Conservation (phyloP, 2,329 filamentous ascomycete species). For the Stagonosporopsis tanaceti region DNA sequence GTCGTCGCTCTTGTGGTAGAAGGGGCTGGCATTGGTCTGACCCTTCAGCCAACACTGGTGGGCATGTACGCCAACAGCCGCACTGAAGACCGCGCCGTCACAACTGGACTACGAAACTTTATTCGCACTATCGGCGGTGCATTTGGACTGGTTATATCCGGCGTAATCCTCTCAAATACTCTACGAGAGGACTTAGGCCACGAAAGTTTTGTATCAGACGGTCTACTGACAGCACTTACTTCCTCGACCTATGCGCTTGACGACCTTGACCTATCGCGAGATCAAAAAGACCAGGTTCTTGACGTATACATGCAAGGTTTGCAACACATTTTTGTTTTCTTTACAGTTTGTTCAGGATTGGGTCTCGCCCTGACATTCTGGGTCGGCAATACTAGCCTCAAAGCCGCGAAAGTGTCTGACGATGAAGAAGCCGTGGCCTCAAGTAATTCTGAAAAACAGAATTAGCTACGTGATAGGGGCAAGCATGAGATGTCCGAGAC, state of each 20-base stretch:
- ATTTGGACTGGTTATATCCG: constrained; percentile 63
- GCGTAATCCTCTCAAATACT: constrained; percentile 29
- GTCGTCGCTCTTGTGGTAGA: constrained; percentile 62
- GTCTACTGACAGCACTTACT: constrained; percentile 25
- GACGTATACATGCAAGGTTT: constrained; percentile 29
- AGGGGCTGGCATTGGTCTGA: constrained; percentile 55
- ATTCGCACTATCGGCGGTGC: constrained; percentile 67
- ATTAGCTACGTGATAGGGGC: too few relatives aligned
- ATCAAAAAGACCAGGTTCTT: constrained; percentile 10
- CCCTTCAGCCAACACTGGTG: constrained; percentile 63
- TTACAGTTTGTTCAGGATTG: constrained; percentile 24
- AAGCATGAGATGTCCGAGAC: too few relatives aligned
- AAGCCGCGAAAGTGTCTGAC: constrained; percentile 29
- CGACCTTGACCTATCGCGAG: constrained; percentile 16
- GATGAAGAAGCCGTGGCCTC: constrained; percentile 12
- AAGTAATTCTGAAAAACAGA: too few relatives aligned
- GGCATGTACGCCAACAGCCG: constrained; percentile 61
- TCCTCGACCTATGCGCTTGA: constrained; percentile 33
- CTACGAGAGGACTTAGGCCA: constrained; percentile 20
- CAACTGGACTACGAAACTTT: constrained; percentile 70
- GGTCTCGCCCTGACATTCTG: constrained; percentile 29
- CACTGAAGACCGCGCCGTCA: constrained; percentile 66
- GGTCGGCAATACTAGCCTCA: constrained; percentile 34
- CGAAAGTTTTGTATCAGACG: constrained; percentile 20
- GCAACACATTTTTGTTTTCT: constrained; percentile 32